A percentile compares a stretch with the other conserved stretches of the same genome.
These are phyloP conservation scores for Tolypocladium ovalisporum DNA, from an alignment of 2,329 filamentous ascomycete genomes.

Conservation along the genomic window DNA sequence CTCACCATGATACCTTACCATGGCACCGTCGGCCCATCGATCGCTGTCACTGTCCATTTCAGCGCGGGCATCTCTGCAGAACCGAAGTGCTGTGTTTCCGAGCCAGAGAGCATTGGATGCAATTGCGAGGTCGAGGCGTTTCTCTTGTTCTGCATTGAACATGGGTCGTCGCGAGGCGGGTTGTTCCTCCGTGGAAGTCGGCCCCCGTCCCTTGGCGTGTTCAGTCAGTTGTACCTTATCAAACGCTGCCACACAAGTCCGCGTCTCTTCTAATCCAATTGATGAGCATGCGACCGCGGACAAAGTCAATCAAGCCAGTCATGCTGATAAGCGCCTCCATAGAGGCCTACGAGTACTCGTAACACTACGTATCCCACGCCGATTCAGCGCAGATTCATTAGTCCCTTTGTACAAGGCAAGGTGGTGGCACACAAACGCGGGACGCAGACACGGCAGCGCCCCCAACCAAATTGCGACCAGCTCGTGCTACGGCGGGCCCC, in stretches of 20 bases:
- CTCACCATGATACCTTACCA: background rate
- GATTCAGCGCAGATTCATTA: no score
- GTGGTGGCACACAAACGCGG: background rate
- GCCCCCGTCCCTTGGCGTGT: background rate
- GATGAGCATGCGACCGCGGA: background rate
- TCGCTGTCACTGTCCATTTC: background rate
- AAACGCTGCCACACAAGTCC: no score
- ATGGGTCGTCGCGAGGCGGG: background rate
- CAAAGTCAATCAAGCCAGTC: background rate
- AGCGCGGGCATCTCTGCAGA: background rate
- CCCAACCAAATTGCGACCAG: background rate
- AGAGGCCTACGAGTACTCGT: no score
- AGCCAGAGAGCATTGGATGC: background rate
- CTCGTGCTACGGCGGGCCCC: background rate
- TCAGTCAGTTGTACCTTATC: no score
- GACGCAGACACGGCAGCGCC: background rate
- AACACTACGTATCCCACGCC: no score
- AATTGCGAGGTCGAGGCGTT: background rate
- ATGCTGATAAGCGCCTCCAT: no score
- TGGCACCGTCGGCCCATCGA: background rate
- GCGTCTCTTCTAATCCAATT: no score
- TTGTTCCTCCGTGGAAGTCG: background rate
- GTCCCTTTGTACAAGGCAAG: no score
- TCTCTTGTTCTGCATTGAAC: no score
- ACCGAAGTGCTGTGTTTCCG: background rate